phyloP scores from a whole-genome alignment of 441 rosid genomes.

The Adansonia gregorii region DNA sequence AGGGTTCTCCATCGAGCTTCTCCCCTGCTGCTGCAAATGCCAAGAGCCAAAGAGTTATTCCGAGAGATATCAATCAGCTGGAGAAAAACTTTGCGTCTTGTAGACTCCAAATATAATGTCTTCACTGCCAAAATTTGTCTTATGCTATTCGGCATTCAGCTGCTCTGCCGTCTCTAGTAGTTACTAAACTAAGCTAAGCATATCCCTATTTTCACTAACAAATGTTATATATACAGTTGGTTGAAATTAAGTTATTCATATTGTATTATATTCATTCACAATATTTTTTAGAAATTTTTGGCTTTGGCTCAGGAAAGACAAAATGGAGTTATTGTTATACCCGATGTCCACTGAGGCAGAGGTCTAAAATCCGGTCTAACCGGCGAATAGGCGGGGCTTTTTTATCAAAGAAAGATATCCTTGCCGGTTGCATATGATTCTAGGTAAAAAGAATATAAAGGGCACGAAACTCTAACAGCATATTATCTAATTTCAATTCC shows the following conservation, averaged over 20 bases:
- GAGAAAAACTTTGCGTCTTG: not conserved
- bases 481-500: too few relatives aligned
- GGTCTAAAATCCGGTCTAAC: too few relatives aligned
- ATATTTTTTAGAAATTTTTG: too few relatives aligned
- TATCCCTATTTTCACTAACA: not conserved
- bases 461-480: too few relatives aligned
- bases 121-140: not conserved
- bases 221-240: not conserved
- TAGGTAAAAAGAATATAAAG: too few relatives aligned
- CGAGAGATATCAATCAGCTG: not conserved
- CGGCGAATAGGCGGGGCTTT: too few relatives aligned
- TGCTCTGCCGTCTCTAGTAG: conserved; percentile 7
- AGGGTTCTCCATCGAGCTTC: not conserved
- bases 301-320: not conserved
- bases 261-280: not conserved
- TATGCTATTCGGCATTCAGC: not conserved
- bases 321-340: too few relatives aligned
- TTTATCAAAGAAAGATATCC: too few relatives aligned
- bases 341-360: too few relatives aligned
- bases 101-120: not conserved
- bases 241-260: not conserved
- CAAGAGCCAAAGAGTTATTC: not conserved
- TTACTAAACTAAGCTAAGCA: not conserved
- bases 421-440: too few relatives aligned
- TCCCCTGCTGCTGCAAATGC: not conserved